Evolutionary conservation across 2,329 filamentous ascomycete genomes (phyloP), one percentile per base, ranked within the genome.

Genomic region (Fusarium hostae): DNA sequence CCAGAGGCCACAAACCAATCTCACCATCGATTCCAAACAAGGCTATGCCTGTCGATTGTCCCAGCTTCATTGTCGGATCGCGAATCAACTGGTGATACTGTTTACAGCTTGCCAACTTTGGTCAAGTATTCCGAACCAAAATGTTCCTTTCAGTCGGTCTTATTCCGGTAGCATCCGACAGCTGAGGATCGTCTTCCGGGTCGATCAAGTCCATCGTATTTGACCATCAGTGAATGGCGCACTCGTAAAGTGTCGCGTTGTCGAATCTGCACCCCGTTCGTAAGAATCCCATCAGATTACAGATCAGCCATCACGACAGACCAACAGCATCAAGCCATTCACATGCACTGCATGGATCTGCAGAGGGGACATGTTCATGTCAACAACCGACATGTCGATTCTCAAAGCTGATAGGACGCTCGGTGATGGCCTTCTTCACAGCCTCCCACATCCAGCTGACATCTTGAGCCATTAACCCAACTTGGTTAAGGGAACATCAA

Each of bases 331-430:
- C 51, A 58, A 61, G 67, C 40, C 47, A 60, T 66, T 57, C 66
- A 59, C 63, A 68, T 69, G 71, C 63, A 72, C 66, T 70, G 60
- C 73, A 72, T 66, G 66, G 64, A 76, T 76, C 68, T 62, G 45
- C 57, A 63, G 47, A 66, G 63, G 55, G 68, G 66, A 60, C 68
- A 52, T 59, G 64, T 72, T 75, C 75, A 63, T 62, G 70, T 65
- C 71, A 74, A 69, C 54, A 61, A 50, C 57, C 62, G 18, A 71
- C 45, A 69, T 63, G 43, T 57, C 64, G 62, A 71, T 58, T 66
- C 63, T 66, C 48, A n/a, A 28, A 59, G 54, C 66, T 75, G 72
- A 76, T 77, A 74, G 75, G 75, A n/a, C 55, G 52, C 59, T 75
- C 62, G 59, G 70, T 18, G 28, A 66, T 62, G 57, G 34, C 70